Conservation (phyloP, 352 stramenopile species). For the Pythium brachiatum region DNA sequence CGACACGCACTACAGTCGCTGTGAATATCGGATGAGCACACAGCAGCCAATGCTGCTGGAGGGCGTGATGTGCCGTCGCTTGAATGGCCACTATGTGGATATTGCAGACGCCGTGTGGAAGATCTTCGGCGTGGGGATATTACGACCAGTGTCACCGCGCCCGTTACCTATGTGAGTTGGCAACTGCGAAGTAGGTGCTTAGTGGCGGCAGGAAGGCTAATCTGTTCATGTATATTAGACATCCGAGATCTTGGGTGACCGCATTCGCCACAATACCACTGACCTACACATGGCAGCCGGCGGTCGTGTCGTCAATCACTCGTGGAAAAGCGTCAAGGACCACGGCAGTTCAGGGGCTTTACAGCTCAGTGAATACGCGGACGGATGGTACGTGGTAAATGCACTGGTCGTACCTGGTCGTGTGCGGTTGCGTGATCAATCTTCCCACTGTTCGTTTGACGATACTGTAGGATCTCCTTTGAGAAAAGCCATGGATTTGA, state of each 20-base stretch:
- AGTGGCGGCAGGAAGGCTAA: too few relatives aligned
- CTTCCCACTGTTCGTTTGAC: too few relatives aligned
- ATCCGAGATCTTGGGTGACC: slow-evolving; percentile 7
- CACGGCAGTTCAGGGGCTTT: not conserved
- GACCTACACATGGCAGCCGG: not conserved
- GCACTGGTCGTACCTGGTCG: too few relatives aligned
- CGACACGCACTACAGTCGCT: slow-evolving; percentile 6
- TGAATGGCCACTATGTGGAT: slow-evolving; percentile 20
- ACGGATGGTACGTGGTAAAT: slow-evolving; percentile 21
- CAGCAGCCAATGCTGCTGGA: slow-evolving; percentile 12
- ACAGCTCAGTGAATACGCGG: slow-evolving; percentile 8
- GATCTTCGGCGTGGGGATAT: slow-evolving; percentile 4
- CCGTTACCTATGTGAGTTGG: too few relatives aligned
- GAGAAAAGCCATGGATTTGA: slow-evolving; percentile 12
- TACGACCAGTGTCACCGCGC: slow-evolving; percentile 1
- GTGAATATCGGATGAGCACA: not conserved
- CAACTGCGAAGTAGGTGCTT: too few relatives aligned
- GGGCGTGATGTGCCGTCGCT: slow-evolving; percentile 4
- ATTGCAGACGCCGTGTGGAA: slow-evolving; percentile 20
- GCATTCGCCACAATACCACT: slow-evolving; percentile 11
- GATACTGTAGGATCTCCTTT: slow-evolving; percentile 22
- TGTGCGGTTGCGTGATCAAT: too few relatives aligned
- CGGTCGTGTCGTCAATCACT: not conserved
- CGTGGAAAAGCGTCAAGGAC: slow-evolving; percentile 17
- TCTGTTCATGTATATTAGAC: not conserved